Conservation (phyloP, 345 rosid genomes). For the Citrus sinensis region DVS_A1.0 CM039166.1:19918501-19919000, state of each 20-base stretch:
- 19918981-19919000: not conserved
- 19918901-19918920: not conserved
- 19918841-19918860: not conserved
- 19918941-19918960: not conserved
- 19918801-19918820: too few species aligned
- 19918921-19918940: not conserved
- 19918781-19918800: not conserved
- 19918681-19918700: constrained; percentile 81
- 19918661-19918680: constrained; percentile 79
- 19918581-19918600: constrained; percentile 63
- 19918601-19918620: constrained; percentile 77
- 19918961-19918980: not conserved
- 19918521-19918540: not conserved
- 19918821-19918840: not conserved
- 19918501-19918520: not conserved
- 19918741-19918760: not conserved
- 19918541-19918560: constrained; percentile 48
- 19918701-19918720: constrained; percentile 22
- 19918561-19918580: constrained; percentile 81
- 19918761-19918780: not conserved
- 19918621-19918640: constrained; percentile 88
- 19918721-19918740: not conserved
- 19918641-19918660: constrained; percentile 75
- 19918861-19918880: not conserved
- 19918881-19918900: not conserved